Evolutionary conservation across 805 yeast species (phyloP).

Genomic region (Saccharomycopsis schoenii): DNA sequence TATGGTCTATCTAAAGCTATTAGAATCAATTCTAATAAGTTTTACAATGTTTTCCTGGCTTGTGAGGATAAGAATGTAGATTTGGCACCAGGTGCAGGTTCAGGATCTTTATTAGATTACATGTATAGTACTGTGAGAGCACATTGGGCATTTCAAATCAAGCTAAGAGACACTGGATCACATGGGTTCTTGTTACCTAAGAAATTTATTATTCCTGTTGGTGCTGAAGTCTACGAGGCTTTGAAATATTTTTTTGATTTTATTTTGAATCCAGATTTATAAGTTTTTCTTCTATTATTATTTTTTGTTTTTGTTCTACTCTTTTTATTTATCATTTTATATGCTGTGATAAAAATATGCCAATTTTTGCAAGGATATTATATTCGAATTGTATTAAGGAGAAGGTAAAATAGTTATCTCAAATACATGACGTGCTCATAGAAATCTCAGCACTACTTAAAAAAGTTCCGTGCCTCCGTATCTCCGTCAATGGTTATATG

Average conservation of each 20-base stretch:
- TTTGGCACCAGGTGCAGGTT: conserved; percentile 60
- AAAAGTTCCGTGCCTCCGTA: too few relatives aligned
- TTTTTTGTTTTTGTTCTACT: neutral
- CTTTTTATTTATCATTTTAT: neutral
- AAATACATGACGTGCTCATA: too few relatives aligned
- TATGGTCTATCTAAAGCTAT: conserved; percentile 73
- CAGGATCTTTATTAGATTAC: conserved; percentile 73
- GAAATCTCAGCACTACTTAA: too few relatives aligned
- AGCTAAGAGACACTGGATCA: conserved; percentile 70
- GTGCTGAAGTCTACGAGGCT: conserved; percentile 61
- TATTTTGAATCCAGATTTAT: conserved; percentile 33
- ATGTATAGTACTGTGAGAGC: conserved; percentile 55
- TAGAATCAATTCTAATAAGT: conserved; percentile 50
- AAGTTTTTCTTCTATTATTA: neutral
- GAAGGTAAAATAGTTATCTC: too few relatives aligned
- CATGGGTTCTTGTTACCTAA: conserved; percentile 77
- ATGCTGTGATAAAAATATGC: too few relatives aligned
- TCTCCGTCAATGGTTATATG: too few relatives aligned
- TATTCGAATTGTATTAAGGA: too few relatives aligned
- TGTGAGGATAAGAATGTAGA: conserved; percentile 74
- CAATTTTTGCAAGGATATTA: neutral
- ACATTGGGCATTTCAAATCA: conserved; percentile 75
- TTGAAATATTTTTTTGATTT: conserved; percentile 56
- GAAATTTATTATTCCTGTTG: conserved; percentile 63
- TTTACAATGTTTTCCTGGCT: conserved; percentile 64